phyloP scores from a whole-genome alignment of 495 filamentous ascomycete species.

The Penicillium soppii region DNA sequence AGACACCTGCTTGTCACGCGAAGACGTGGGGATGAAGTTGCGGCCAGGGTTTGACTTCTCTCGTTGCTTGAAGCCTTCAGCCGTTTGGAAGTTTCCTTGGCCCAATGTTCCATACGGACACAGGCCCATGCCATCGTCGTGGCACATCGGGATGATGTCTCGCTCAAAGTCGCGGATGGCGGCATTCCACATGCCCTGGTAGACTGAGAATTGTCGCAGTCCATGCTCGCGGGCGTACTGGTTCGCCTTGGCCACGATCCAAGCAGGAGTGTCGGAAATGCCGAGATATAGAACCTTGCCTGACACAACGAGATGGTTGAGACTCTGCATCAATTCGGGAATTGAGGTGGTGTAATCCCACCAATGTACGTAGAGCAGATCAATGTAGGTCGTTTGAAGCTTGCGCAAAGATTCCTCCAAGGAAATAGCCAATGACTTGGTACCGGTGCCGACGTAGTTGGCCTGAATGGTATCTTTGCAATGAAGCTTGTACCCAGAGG shows the following conservation, averaged over 20 bases:
- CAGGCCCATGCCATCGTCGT: conserved; percentile 37
- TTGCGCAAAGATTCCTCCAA: conserved; percentile 56
- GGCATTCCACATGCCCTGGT: conserved; percentile 31
- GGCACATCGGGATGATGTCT: conserved; percentile 37
- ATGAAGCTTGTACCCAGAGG: conserved; percentile 34
- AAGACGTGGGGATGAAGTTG: conserved; percentile 25
- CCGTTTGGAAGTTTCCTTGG: conserved; percentile 31
- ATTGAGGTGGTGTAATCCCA: conserved; percentile 66
- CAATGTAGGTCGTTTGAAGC: conserved; percentile 64
- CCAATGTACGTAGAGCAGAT: conserved; percentile 59
- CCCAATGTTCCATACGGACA: conserved; percentile 32
- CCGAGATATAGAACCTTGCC: conserved; percentile 74
- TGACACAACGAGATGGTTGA: conserved; percentile 56
- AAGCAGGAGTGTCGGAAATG: conserved; percentile 60
- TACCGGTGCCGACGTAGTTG: conserved; percentile 56
- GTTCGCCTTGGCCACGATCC: conserved; percentile 39
- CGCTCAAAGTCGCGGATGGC: conserved; percentile 27
- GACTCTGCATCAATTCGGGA: conserved; percentile 66
- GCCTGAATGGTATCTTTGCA: conserved; percentile 42
- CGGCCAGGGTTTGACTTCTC: conserved; percentile 32
- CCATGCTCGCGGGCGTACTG: conserved; percentile 29
- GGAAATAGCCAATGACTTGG: conserved; percentile 55
- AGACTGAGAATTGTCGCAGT: conserved; percentile 23
- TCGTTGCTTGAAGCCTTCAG: conserved; percentile 17
- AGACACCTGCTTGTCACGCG: conserved; percentile 53